A percentile compares a stretch with the other conserved stretches of the same genome.
Evolutionary conservation across 2,329 filamentous ascomycete genomes (phyloP).

Genomic region (Didymella keratinophila): DNA sequence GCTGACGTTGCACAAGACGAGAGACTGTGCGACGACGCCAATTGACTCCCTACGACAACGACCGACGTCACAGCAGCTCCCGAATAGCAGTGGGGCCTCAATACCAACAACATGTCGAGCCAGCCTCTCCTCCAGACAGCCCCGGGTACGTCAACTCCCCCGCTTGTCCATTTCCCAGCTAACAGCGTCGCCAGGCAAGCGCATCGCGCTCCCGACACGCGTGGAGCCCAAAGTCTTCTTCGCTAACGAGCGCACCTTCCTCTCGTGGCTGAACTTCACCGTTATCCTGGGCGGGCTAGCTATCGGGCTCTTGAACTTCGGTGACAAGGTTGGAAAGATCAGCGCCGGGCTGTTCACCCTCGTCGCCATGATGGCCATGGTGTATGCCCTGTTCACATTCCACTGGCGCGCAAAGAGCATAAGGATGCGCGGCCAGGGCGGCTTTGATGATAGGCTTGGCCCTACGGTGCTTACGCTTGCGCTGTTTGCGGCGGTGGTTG

Average conservation of each 20-base stretch:
- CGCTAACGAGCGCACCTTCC: constrained; percentile 98
- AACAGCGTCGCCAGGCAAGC: constrained; percentile 76
- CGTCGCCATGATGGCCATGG: constrained; percentile 93
- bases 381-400: constrained; percentile 93
- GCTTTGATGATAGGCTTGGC: constrained; percentile 95
- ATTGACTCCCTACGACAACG: constrained; percentile 17
- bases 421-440: constrained; percentile 86
- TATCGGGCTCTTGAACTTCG: constrained; percentile 97
- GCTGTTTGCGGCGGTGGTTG: constrained; percentile 85
- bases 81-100: constrained; percentile 25
- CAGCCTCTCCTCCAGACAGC: constrained; percentile 95
- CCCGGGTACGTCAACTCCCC: constrained; percentile 68
- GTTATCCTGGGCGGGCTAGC: constrained; percentile 96
- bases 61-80: constrained; percentile 10
- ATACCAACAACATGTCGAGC: constrained; percentile 77
- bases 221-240: constrained; percentile 99
- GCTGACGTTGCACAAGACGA: constrained; percentile 20
- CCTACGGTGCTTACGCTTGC: constrained; percentile 90
- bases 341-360: constrained; percentile 92
- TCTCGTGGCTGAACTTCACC: constrained; percentile 99
- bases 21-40: constrained; percentile 19
- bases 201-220: constrained; percentile 95
- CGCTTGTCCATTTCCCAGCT: constrained; percentile 1
- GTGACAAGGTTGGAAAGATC: constrained; percentile 92
- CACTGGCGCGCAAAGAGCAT: constrained; percentile 98